phyloP scores from a whole-genome alignment of 495 filamentous ascomycete genomes.

The Annulohypoxylon stygium region DNA sequence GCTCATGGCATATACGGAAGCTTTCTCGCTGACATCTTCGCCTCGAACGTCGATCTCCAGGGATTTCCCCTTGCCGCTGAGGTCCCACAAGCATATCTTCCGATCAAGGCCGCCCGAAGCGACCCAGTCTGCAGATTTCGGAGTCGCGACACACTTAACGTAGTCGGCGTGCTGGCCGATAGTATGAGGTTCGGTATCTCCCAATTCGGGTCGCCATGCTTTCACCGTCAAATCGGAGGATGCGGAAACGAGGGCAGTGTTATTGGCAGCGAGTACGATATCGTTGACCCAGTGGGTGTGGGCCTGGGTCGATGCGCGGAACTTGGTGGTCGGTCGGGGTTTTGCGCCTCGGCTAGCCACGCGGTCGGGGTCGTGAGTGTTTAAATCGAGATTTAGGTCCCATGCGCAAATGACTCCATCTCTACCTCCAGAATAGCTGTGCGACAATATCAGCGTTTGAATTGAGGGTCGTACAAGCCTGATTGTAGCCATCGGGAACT shows the following conservation, averaged over 20 bases:
- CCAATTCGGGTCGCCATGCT: slow-evolving; percentile 89
- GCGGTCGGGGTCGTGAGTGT: slow-evolving; percentile 53
- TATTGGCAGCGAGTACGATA: slow-evolving; percentile 84
- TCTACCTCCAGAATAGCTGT: slow-evolving; percentile 93
- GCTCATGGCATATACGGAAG: slow-evolving; percentile 91
- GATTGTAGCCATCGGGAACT: slow-evolving; percentile 55
- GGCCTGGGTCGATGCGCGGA: slow-evolving; percentile 91
- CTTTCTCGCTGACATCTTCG: slow-evolving; percentile 87
- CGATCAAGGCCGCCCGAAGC: slow-evolving; percentile 96
- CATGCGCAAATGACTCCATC: slow-evolving; percentile 97
- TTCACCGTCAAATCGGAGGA: slow-evolving; percentile 96
- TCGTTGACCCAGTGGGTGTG: slow-evolving; percentile 99
- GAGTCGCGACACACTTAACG: slow-evolving; percentile 91
- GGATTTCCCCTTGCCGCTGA: slow-evolving; percentile 85
- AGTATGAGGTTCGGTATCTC: slow-evolving; percentile 76
- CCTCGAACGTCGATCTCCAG: slow-evolving; percentile 84
- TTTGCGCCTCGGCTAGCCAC: slow-evolving; percentile 44
- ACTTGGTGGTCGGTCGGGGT: slow-evolving; percentile 69
- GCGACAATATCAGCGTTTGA: slow-evolving; percentile 27
- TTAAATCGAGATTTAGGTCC: slow-evolving; percentile 78
- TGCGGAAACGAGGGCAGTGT: slow-evolving; percentile 88
- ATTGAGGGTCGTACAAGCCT: slow-evolving; percentile 40
- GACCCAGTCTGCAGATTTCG: slow-evolving; percentile 83
- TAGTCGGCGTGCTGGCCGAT: slow-evolving; percentile 97
- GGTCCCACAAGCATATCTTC: slow-evolving; percentile 92